These are phyloP conservation scores for Candolleomyces eurysporus DNA, from an alignment of 768 basidiomycete species.

Conservation along the genomic window DNA sequence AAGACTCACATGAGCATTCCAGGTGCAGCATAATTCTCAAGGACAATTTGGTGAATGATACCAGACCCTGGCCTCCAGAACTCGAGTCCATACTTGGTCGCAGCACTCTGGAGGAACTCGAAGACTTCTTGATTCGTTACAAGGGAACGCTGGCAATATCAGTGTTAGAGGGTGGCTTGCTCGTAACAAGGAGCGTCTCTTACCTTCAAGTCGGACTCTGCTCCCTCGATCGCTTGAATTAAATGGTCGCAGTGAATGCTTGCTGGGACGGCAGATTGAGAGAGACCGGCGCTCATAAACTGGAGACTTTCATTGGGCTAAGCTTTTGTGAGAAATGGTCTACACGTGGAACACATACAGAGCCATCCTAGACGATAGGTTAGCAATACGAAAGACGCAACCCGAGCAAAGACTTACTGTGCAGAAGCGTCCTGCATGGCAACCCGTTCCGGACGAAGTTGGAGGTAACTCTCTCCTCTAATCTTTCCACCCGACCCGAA, in stretches of 20 bases:
- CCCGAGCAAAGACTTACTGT: slow-evolving; percentile 54
- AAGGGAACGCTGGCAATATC: slow-evolving; percentile 63
- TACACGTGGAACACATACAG: slow-evolving; percentile 45
- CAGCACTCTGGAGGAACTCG: slow-evolving; percentile 92
- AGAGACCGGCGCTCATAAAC: slow-evolving; percentile 95
- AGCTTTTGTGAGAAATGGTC: not conserved
- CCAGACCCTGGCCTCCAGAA: slow-evolving; percentile 98
- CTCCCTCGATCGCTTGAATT: slow-evolving; percentile 91
- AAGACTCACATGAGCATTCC: slow-evolving; percentile 81
- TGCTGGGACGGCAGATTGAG: slow-evolving; percentile 79
- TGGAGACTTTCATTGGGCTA: slow-evolving; percentile 57
- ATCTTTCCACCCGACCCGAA: slow-evolving; percentile 64
- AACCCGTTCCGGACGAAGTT: slow-evolving; percentile 87
- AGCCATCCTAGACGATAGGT: slow-evolving; percentile 61
- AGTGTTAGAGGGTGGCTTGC: slow-evolving; percentile 3
- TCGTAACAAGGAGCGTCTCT: not conserved
- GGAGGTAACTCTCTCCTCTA: slow-evolving; percentile 86
- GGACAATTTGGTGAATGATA: slow-evolving; percentile 96
- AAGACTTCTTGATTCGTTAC: slow-evolving; percentile 94
- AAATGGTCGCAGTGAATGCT: slow-evolving; percentile 99
- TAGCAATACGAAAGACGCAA: slow-evolving; percentile 11
- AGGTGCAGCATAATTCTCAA: slow-evolving; percentile 96
- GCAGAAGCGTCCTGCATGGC: slow-evolving; percentile 97
- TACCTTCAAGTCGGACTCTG: slow-evolving; percentile 82
- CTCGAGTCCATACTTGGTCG: slow-evolving; percentile 90